These are phyloP conservation scores for Ophiocordyceps robertsii DNA, from an alignment of 2,329 filamentous ascomycete species.

Conservation along the genomic window DNA sequence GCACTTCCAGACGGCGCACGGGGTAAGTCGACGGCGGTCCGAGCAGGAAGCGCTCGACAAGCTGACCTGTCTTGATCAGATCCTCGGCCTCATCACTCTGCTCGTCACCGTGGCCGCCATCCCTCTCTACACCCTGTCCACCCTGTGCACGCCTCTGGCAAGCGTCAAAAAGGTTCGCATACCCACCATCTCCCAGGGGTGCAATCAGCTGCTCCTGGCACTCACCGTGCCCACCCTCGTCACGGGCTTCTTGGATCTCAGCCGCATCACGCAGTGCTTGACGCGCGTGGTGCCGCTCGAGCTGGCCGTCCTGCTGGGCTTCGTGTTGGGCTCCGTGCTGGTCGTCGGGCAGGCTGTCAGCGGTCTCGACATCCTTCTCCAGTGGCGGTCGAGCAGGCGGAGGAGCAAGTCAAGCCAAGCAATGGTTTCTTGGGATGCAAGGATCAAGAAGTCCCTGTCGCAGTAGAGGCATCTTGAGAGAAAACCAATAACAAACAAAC, in stretches of 20 bases:
- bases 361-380: background rate
- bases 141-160: no score
- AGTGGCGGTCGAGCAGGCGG: background rate
- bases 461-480: background rate
- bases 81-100: background rate
- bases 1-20: slow-evolving; percentile 16
- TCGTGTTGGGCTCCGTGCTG: slow-evolving; percentile 10
- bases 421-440: no score
- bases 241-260: slow-evolving; percentile 16
- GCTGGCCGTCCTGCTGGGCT: slow-evolving; percentile 10
- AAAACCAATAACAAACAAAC: no score
- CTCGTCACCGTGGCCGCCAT: background rate
- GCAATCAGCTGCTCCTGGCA: slow-evolving; percentile 14
- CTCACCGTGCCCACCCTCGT: slow-evolving; percentile 10
- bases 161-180: no score
- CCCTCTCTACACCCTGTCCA: background rate
- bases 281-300: slow-evolving; percentile 15
- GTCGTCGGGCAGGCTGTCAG: slow-evolving; percentile 9
- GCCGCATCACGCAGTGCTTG: slow-evolving; percentile 12
- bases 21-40: slow-evolving; percentile 8
- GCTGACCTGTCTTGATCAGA: background rate
- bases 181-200: slow-evolving; percentile 2
- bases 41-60: background rate
- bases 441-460: background rate
- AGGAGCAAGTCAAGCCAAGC: no score